Percentiles rank a stretch among this genome's conserved stretches.
These are phyloP conservation scores for Xylaria scruposa DNA, from an alignment of 495 filamentous ascomycete species.

Conservation along the genomic window DNA sequence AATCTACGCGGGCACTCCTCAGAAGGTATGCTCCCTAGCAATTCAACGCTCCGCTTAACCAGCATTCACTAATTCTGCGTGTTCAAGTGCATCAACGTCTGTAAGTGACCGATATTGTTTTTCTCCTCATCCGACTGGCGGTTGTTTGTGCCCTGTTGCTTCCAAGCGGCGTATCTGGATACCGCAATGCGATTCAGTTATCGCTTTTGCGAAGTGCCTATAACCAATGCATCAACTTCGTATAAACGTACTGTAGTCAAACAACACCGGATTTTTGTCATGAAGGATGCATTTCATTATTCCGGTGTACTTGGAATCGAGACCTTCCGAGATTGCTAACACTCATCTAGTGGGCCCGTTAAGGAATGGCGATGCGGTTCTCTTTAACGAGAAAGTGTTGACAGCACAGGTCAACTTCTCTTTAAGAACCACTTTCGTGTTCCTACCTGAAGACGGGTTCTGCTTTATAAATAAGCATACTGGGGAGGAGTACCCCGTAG, in stretches of 20 bases:
- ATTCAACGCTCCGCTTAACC: background rate
- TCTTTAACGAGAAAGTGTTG: constrained; percentile 87
- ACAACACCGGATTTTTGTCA: background rate
- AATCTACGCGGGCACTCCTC: constrained; percentile 83
- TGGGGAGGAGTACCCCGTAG: constrained; percentile 78
- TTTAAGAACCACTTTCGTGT: constrained; percentile 81
- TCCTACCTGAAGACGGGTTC: constrained; percentile 85
- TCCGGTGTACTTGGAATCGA: background rate
- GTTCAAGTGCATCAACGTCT: constrained; percentile 27
- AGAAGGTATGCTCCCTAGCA: constrained; percentile 38
- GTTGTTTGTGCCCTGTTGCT: background rate
- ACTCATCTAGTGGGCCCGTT: constrained; percentile 80
- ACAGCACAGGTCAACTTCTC: constrained; percentile 96
- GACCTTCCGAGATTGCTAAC: background rate
- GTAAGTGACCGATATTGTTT: constrained; percentile 13
- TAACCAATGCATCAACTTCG: background rate
- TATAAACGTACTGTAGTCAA: background rate
- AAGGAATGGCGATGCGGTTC: constrained; percentile 87
- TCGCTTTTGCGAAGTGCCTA: background rate
- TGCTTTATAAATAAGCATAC: constrained; percentile 88
- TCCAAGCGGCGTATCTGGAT: background rate
- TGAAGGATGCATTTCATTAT: background rate
- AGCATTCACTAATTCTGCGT: constrained; percentile 5
- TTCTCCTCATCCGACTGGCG: background rate
- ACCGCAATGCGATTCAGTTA: background rate